phyloP scores from a whole-genome alignment of 2,329 filamentous ascomycete genomes.

The Byssoonygena ceratinophila region DNA sequence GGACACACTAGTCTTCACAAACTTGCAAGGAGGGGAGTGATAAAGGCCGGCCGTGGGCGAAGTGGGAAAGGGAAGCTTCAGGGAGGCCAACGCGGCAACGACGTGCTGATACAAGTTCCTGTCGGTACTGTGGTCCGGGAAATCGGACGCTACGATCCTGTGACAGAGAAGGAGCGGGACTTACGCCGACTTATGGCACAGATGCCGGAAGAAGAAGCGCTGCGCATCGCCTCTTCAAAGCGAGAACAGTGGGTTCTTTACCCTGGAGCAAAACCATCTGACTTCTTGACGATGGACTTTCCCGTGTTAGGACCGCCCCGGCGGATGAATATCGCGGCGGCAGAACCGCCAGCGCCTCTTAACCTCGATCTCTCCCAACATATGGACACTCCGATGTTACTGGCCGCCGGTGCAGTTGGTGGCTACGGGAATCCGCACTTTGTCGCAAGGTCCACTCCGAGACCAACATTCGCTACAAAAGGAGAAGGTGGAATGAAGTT shows the following conservation, averaged over 20 bases:
- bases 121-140: constrained; percentile 87
- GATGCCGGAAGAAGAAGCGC: constrained; percentile 29
- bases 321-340: constrained; percentile 47
- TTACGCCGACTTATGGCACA: constrained; percentile 19
- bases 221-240: constrained; percentile 34
- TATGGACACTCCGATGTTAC: constrained; percentile 71
- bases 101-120: constrained; percentile 79
- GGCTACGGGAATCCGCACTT: constrained; percentile 93
- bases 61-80: constrained; percentile 41
- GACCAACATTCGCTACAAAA: constrained; percentile 78
- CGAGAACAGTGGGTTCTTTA: constrained; percentile 77
- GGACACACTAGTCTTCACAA: constrained; percentile 92
- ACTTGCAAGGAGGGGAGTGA: constrained; percentile 62
- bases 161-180: constrained; percentile 52
- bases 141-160: constrained; percentile 64
- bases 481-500: constrained; percentile 71
- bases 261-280: constrained; percentile 65
- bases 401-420: constrained; percentile 78
- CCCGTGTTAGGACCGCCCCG: constrained; percentile 48
- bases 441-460: constrained; percentile 58
- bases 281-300: constrained; percentile 51
- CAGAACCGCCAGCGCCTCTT: constrained; percentile 64
- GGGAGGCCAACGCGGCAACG: constrained; percentile 67
- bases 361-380: constrained; percentile 62
- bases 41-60: constrained; percentile 37